Evolutionary conservation across 2,329 filamentous ascomycete genomes (phyloP).

Genomic region (Aaosphaeria pasadenensis): DNA sequence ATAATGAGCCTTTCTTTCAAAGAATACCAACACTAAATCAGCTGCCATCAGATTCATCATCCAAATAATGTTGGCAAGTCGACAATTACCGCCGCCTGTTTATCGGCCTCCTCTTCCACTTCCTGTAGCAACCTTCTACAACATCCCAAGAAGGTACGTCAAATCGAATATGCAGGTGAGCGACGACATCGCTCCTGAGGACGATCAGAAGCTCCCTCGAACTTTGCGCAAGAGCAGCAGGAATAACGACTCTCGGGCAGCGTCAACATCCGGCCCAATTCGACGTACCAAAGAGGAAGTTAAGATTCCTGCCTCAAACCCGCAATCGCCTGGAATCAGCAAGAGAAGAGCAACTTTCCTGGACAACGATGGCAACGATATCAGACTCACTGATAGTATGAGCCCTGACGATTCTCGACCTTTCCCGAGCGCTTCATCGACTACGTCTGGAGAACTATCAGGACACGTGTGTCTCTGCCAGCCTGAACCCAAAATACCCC

Average conservation of each 20-base stretch:
- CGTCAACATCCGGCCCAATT: constrained; percentile 12
- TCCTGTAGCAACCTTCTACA: constrained; percentile 31
- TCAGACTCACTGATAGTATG: constrained; percentile 7
- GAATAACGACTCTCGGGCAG: constrained; percentile 21
- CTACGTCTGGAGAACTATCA: constrained; percentile 26
- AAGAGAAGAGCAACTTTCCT: constrained; percentile 22
- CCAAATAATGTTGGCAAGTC: constrained; percentile 31
- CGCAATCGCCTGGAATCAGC: constrained; percentile 16
- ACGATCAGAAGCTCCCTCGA: constrained; percentile 18
- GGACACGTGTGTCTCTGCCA: constrained; percentile 66
- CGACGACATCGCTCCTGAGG: constrained; percentile 13
- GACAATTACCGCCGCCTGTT: constrained; percentile 28
- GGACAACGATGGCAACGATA: constrained; percentile 14
- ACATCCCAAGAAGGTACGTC: constrained; percentile 33
- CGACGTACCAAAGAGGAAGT: constrained; percentile 14
- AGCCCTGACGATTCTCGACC: constrained; percentile 17
- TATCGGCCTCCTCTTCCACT: constrained; percentile 15
- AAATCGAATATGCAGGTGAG: constrained; percentile 29
- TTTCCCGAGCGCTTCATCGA: constrained; percentile 26
- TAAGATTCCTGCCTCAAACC: constrained; percentile 6
- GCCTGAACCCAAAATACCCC: constrained; percentile 67
- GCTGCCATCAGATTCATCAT: constrained; percentile 18
- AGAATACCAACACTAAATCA: constrained; percentile 23
- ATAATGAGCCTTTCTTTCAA: constrained; percentile 34
- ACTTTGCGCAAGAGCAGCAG: constrained; percentile 28